phyloP scores from a whole-genome alignment of 192 early-diverging fungal species.

The Helicostylum pulchrum region DNA sequence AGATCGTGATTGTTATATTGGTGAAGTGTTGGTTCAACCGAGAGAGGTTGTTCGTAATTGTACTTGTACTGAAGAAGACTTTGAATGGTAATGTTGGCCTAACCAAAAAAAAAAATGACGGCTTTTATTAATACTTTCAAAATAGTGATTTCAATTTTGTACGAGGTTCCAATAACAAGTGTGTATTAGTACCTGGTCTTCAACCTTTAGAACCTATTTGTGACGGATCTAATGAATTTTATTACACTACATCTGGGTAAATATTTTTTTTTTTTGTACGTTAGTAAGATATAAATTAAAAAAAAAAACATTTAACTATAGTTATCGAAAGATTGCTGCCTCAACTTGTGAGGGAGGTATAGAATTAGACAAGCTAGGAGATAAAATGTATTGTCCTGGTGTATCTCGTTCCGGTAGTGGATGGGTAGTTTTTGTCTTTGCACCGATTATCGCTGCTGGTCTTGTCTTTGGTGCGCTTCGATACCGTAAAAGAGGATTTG shows the following conservation, averaged over 20 bases:
- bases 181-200: constrained; percentile 62
- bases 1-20: constrained; percentile 70
- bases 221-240: constrained; percentile 55
- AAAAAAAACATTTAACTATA: neutral
- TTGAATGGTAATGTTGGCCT: constrained; percentile 62
- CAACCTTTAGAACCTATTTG: constrained; percentile 52
- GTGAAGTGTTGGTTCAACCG: constrained; percentile 61
- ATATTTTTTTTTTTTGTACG: neutral
- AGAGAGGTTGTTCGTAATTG: constrained; percentile 60
- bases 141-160: constrained; percentile 75
- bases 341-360: constrained; percentile 77
- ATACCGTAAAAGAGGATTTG: constrained; percentile 29
- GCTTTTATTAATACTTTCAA: neutral
- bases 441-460: constrained; percentile 31
- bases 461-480: constrained; percentile 25
- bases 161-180: constrained; percentile 56
- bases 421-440: constrained; percentile 32
- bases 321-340: constrained; percentile 86
- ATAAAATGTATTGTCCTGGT: constrained; percentile 67
- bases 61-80: constrained; percentile 74
- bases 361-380: constrained; percentile 46
- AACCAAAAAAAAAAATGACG: neutral
- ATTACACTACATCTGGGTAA: constrained; percentile 65
- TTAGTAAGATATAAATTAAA: neutral
- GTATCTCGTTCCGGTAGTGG: constrained; percentile 27